Conservation (phyloP, 306 rosid species). For the Lathyrus tuberosus region DNA sequence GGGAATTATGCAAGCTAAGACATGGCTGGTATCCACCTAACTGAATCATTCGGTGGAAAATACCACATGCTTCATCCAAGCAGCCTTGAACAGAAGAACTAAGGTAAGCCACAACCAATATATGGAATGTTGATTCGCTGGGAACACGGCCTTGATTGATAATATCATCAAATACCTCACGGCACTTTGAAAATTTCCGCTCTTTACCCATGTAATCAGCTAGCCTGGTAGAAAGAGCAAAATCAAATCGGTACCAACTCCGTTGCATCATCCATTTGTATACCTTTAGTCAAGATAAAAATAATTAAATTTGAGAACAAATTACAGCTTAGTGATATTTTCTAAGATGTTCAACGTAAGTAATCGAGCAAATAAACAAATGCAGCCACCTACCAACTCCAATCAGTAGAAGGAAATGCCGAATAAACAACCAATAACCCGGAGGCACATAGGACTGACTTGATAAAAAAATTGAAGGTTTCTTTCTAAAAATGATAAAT, state of each 20-base stretch:
- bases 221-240: conserved; percentile 81
- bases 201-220: conserved; percentile 95
- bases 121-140: conserved; percentile 88
- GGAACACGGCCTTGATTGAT: conserved; percentile 92
- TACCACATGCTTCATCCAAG: conserved; percentile 83
- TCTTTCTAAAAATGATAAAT: background rate
- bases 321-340: conserved; percentile 25
- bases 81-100: conserved; percentile 78
- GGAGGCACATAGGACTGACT: background rate
- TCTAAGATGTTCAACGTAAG: conserved; percentile 10
- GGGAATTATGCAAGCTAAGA: conserved; percentile 84
- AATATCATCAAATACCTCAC: conserved; percentile 87
- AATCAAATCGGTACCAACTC: conserved; percentile 79
- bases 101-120: conserved; percentile 84
- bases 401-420: conserved; percentile 7
- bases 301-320: conserved; percentile 9
- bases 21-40: conserved; percentile 90
- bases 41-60: conserved; percentile 93
- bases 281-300: conserved; percentile 51
- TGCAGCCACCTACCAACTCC: conserved; percentile 17
- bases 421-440: conserved; percentile 19
- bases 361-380: conserved; percentile 27
- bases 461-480: background rate
- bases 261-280: conserved; percentile 98
- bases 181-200: conserved; percentile 84